Evolutionary conservation across 805 yeast genomes (phyloP).

Genomic region (Candida awuae): DNA sequence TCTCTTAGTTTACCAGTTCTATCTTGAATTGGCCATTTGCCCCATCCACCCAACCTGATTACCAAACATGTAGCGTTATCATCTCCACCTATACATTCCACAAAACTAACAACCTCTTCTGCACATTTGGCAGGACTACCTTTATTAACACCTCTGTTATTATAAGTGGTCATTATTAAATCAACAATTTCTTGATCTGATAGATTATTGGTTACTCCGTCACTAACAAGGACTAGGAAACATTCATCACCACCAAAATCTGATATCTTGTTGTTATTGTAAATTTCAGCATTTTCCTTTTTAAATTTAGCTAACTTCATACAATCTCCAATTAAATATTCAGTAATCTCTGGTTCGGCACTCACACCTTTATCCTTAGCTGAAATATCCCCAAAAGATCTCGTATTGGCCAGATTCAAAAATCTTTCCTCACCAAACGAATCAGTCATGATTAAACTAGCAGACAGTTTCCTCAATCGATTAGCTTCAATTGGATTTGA

Average conservation of each 20-base stretch:
- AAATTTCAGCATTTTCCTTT: constrained; percentile 14
- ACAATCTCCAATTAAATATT: constrained; percentile 59
- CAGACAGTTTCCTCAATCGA: constrained; percentile 56
- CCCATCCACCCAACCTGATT: constrained; percentile 83
- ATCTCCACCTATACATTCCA: constrained; percentile 81
- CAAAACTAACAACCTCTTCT: constrained; percentile 73
- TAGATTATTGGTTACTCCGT: constrained; percentile 76
- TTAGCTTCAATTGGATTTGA: constrained; percentile 69
- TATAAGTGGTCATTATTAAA: constrained; percentile 60
- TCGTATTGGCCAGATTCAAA: constrained; percentile 74
- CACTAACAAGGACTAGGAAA: constrained; percentile 73
- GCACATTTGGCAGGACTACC: constrained; percentile 87
- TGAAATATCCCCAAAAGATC: constrained; percentile 83
- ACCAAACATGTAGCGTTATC: constrained; percentile 95
- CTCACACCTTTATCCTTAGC: constrained; percentile 80
- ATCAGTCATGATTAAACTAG: constrained; percentile 67
- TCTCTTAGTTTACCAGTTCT: constrained; percentile 79
- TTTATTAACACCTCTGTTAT: constrained; percentile 51
- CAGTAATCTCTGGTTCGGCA: constrained; percentile 84
- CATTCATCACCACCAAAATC: constrained; percentile 77
- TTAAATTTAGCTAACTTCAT: constrained; percentile 30
- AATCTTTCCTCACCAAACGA: constrained; percentile 90
- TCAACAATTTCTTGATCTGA: constrained; percentile 91
- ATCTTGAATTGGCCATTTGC: constrained; percentile 80
- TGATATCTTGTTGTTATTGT: constrained; percentile 19